Evolutionary conservation across 75 land plant species (phyloP).

Genomic region (Selaginella tamariscina): DNA sequence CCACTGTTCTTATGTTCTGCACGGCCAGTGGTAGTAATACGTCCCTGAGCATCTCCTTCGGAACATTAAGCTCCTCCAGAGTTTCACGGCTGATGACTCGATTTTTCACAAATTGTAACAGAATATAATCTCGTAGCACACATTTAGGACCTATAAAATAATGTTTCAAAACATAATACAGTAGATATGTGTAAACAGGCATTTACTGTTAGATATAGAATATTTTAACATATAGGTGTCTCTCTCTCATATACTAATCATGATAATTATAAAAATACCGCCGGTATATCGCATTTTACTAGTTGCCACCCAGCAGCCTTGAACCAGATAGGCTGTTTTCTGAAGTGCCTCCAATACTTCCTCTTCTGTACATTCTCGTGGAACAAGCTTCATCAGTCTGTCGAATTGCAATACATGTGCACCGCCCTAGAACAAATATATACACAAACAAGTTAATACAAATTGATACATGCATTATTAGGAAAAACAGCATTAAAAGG

Average conservation of each 20-base stretch:
- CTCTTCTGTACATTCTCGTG: slow-evolving; percentile 33
- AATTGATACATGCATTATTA: too few species aligned
- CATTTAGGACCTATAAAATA: slow-evolving; percentile 16
- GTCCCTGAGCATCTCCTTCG: slow-evolving; percentile 26
- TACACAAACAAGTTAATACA: too few species aligned
- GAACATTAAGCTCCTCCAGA: slow-evolving; percentile 22
- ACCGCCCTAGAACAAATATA: slow-evolving; percentile 32
- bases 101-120: slow-evolving; percentile 46
- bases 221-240: too few species aligned
- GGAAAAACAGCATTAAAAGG: too few species aligned
- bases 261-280: too few species aligned
- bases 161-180: too few species aligned
- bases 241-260: too few species aligned
- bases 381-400: slow-evolving; percentile 63
- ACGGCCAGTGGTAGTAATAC: slow-evolving; percentile 43
- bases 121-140: slow-evolving; percentile 53
- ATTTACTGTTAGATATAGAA: too few species aligned
- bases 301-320: slow-evolving; percentile 82
- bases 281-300: slow-evolving; percentile 18
- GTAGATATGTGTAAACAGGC: too few species aligned
- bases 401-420: slow-evolving; percentile 48
- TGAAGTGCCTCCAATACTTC: slow-evolving; percentile 46
- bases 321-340: slow-evolving; percentile 45
- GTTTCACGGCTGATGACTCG: slow-evolving; percentile 27
- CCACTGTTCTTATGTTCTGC: slow-evolving; percentile 36